These are phyloP conservation scores for Saccharomycopsis synnaedendra DNA, from an alignment of 805 yeast genomes.

Conservation along the genomic window DNA sequence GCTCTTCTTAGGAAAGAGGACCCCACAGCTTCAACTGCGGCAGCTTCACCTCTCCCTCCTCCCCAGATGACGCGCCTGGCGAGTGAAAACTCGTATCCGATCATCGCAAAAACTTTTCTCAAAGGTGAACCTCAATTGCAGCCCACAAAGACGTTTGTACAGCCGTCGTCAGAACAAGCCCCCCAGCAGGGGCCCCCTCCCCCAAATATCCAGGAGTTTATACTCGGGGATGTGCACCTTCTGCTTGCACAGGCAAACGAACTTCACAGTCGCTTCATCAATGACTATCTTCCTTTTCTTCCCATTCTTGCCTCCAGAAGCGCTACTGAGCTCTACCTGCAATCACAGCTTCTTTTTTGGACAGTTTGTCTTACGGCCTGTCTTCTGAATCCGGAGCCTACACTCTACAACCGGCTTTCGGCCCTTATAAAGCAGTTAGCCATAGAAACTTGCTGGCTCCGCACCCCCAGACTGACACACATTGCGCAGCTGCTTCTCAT, in stretches of 20 bases:
- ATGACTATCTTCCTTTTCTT: conserved; percentile 58
- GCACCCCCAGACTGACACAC: conserved; percentile 89
- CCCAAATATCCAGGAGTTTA: conserved; percentile 36
- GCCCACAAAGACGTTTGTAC: not conserved
- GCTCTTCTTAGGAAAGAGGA: conserved; percentile 31
- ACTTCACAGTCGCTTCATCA: conserved; percentile 59
- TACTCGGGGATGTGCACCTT: conserved; percentile 64
- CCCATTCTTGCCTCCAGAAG: conserved; percentile 66
- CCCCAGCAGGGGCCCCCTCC: conserved; percentile 29
- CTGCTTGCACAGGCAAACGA: conserved; percentile 57
- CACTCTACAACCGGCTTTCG: conserved; percentile 63
- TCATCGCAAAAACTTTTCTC: conserved; percentile 30
- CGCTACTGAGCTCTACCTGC: conserved; percentile 66
- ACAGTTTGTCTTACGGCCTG: conserved; percentile 81
- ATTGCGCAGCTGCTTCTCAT: conserved; percentile 83
- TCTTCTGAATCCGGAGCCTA: conserved; percentile 78
- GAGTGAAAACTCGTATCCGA: conserved; percentile 7
- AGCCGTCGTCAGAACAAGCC: conserved; percentile 25
- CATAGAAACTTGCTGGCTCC: conserved; percentile 84
- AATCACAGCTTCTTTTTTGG: conserved; percentile 84
- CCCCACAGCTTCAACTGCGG: not conserved
- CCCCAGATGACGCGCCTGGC: conserved; percentile 3
- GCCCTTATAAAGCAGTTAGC: conserved; percentile 77
- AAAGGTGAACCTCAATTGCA: conserved; percentile 34
- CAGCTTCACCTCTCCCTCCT: not conserved